phyloP scores from a whole-genome alignment of 495 filamentous ascomycete genomes.

The Aspergillus campestris region DNA sequence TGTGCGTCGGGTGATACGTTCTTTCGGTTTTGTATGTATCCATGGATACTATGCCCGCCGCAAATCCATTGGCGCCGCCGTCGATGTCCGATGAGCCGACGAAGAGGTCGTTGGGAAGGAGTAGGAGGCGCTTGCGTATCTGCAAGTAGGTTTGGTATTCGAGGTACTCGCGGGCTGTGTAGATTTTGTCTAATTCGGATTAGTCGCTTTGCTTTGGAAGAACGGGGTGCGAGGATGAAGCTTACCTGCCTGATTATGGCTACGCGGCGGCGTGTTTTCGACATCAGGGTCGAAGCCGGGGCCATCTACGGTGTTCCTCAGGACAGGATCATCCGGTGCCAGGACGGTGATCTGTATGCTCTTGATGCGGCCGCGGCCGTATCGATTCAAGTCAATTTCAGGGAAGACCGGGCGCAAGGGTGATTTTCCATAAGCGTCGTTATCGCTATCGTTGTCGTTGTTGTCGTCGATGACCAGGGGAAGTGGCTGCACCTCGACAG shows the following conservation, averaged over 20 bases:
- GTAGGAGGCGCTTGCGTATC: too few relatives aligned
- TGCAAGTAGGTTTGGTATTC: background rate
- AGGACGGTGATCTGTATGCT: conserved; percentile 54
- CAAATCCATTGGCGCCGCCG: background rate
- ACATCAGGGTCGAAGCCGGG: background rate
- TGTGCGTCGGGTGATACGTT: conserved; percentile 48
- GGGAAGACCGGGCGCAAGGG: conserved; percentile 27
- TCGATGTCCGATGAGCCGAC: background rate
- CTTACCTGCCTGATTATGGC: too few relatives aligned
- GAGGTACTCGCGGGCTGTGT: conserved; percentile 10
- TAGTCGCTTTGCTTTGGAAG: background rate
- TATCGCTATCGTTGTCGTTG: too few relatives aligned
- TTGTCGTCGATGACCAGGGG: background rate
- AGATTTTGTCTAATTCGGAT: background rate
- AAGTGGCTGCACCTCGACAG: conserved; percentile 50
- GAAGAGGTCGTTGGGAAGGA: too few relatives aligned
- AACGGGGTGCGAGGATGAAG: too few relatives aligned
- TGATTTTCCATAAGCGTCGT: too few relatives aligned
- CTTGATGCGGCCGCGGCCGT: conserved; percentile 40
- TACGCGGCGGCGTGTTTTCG: too few relatives aligned
- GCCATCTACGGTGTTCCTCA: background rate
- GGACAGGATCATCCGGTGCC: conserved; percentile 27
- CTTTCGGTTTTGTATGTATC: conserved; percentile 44
- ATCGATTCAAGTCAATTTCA: conserved; percentile 28
- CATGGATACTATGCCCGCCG: conserved; percentile 24